A percentile compares a stretch with the other conserved stretches of the same genome.
Evolutionary conservation across 1,284 basidiomycete species (phyloP).

Genomic region (Stereum hirsutum): DNA sequence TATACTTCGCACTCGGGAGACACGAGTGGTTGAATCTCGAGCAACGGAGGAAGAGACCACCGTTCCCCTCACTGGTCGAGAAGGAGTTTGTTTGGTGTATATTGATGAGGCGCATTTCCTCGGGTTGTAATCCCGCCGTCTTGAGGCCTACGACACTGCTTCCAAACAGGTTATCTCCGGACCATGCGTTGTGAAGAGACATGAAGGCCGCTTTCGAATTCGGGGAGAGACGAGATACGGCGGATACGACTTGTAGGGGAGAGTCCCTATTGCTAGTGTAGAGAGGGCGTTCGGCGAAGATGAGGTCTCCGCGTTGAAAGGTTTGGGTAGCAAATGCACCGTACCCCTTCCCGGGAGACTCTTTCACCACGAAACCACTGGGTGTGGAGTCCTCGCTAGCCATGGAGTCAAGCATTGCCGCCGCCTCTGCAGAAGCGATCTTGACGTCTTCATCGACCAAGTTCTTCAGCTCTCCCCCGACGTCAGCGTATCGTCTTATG

Average conservation of each 20-base stretch:
- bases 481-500: not conserved
- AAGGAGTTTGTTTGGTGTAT: conserved; percentile 4
- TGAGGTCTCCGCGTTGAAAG: conserved; percentile 7
- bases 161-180: too few species aligned
- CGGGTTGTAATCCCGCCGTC: too few species aligned
- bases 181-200: too few species aligned
- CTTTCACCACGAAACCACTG: not conserved
- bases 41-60: not conserved
- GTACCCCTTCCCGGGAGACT: not conserved
- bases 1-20: conserved; percentile 8
- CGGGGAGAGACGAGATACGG: too few species aligned
- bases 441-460: not conserved
- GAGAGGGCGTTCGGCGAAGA: conserved; percentile 3
- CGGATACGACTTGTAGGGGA: too few species aligned
- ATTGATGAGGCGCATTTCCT: too few species aligned
- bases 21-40: conserved; percentile 12
- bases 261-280: conserved; percentile 2
- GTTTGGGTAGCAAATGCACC: conserved; percentile 5
- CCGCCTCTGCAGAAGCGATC: not conserved
- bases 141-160: too few species aligned
- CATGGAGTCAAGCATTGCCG: not conserved
- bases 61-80: conserved; percentile 1
- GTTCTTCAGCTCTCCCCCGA: not conserved
- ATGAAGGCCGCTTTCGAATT: too few species aligned
- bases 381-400: not conserved